phyloP scores from a whole-genome alignment of 2,329 filamentous ascomycete genomes.

The Microdochium trichocladiopsis region DNA sequence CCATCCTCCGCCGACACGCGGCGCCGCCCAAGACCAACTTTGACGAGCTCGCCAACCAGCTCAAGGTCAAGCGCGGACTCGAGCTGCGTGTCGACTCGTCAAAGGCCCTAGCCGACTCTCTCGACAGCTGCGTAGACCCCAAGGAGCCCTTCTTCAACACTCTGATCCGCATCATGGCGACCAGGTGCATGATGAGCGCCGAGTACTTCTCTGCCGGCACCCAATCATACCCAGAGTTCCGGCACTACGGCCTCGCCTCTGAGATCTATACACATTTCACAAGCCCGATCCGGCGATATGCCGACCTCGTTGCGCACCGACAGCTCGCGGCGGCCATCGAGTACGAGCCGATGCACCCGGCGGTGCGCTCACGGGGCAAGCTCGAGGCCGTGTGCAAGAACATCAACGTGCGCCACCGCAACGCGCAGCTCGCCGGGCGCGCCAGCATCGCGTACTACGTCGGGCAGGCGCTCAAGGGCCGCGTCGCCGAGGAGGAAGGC shows the following conservation, averaged over 20 bases:
- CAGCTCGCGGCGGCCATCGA: conserved; percentile 94
- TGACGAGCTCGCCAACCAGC: conserved; percentile 84
- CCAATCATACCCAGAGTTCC: conserved; percentile 88
- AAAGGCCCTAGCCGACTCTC: conserved; percentile 85
- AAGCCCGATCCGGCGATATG: conserved; percentile 92
- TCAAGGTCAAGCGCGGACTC: conserved; percentile 77
- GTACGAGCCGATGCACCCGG: conserved; percentile 80
- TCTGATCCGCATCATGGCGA: conserved; percentile 92
- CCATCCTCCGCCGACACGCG: conserved; percentile 84
- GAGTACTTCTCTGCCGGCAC: conserved; percentile 97
- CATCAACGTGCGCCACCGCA: conserved; percentile 95
- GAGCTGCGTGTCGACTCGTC: conserved; percentile 80
- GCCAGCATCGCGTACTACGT: conserved; percentile 98
- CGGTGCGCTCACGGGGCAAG: conserved; percentile 72
- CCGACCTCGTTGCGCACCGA: conserved; percentile 89
- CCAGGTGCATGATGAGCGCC: conserved; percentile 97
- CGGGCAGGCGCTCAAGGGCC: conserved; percentile 83
- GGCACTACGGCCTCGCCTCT: conserved; percentile 91
- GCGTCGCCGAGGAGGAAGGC: conserved; percentile 73
- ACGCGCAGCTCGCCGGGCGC: conserved; percentile 90
- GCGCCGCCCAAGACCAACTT: conserved; percentile 95
- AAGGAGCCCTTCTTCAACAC: conserved; percentile 96
- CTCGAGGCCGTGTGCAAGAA: conserved; percentile 95
- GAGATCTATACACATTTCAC: conserved; percentile 99
- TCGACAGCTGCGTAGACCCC: conserved; percentile 76